These are phyloP conservation scores for Chytriomyces confervae DNA, from an alignment of 192 early-diverging fungal species.

Conservation along the genomic window DNA sequence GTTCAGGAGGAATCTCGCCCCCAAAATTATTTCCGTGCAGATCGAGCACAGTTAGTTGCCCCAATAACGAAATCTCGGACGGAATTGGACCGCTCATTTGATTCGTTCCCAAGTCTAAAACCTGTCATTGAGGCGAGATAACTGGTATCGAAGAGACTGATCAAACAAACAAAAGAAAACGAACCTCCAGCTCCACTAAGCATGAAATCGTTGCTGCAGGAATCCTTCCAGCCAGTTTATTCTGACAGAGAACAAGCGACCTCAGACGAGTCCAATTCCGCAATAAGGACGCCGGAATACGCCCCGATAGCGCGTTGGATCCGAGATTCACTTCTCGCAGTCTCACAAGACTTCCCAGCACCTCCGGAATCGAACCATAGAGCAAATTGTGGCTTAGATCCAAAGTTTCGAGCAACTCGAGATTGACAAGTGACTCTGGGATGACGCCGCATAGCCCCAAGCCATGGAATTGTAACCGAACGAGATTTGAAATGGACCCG, in stretches of 20 bases:
- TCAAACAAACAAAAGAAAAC: too few relatives aligned
- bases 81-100: not conserved
- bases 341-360: not conserved
- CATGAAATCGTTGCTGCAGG: not conserved
- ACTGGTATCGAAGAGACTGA: too few relatives aligned
- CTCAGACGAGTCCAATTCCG: not conserved
- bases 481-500: too few relatives aligned
- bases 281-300: not conserved
- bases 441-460: not conserved
- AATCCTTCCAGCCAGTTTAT: not conserved
- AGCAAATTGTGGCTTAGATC: slow-evolving; percentile 6
- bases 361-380: not conserved
- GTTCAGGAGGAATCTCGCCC: not conserved
- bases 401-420: not conserved
- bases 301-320: slow-evolving; percentile 4
- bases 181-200: not conserved
- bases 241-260: not conserved
- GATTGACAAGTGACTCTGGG: not conserved
- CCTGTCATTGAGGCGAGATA: not conserved
- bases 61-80: not conserved
- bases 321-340: not conserved
- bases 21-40: not conserved
- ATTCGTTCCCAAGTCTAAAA: not conserved
- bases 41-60: not conserved
- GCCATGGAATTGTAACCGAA: not conserved